Conservation (phyloP, 306 rosid genomes). For the Quercus robur region DNA sequence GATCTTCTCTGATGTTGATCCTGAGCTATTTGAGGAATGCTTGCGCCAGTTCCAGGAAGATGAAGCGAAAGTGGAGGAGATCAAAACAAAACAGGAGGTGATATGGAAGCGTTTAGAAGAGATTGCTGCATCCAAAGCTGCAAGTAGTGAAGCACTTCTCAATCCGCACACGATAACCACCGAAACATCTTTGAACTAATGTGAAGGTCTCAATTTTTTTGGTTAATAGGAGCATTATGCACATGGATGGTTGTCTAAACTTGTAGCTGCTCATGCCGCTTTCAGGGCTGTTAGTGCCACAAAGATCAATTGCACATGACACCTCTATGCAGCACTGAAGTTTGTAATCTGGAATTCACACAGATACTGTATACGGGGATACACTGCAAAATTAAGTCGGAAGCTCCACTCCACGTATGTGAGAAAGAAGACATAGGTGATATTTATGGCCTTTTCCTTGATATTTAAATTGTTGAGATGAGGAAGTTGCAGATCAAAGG, state of each 20-base stretch:
- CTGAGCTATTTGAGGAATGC: conserved; percentile 62
- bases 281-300: conserved; percentile 1
- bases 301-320: neutral
- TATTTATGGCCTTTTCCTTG: conserved; percentile 12
- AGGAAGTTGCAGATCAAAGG: conserved; percentile 18
- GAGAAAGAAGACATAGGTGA: conserved; percentile 13
- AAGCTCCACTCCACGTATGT: conserved; percentile 9
- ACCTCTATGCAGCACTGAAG: conserved; percentile 13
- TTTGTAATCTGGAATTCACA: conserved; percentile 10
- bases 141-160: conserved; percentile 34
- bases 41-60: conserved; percentile 51
- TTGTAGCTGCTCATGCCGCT: conserved; percentile 14
- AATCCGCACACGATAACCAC: neutral
- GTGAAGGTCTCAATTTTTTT: conserved; percentile 6
- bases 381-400: conserved; percentile 18
- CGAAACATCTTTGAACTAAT: conserved; percentile 18
- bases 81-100: conserved; percentile 38
- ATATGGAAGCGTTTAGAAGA: conserved; percentile 60
- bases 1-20: conserved; percentile 55
- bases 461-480: conserved; percentile 23
- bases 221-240: conserved; percentile 17
- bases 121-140: conserved; percentile 49
- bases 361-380: conserved; percentile 7
- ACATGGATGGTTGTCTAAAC: conserved; percentile 1
- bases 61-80: conserved; percentile 42